Percentiles rank a stretch among this genome's conserved stretches.
Evolutionary conservation across 208 protist species (phyloP).

Genomic region (Trypanosoma boissoni): DNA sequence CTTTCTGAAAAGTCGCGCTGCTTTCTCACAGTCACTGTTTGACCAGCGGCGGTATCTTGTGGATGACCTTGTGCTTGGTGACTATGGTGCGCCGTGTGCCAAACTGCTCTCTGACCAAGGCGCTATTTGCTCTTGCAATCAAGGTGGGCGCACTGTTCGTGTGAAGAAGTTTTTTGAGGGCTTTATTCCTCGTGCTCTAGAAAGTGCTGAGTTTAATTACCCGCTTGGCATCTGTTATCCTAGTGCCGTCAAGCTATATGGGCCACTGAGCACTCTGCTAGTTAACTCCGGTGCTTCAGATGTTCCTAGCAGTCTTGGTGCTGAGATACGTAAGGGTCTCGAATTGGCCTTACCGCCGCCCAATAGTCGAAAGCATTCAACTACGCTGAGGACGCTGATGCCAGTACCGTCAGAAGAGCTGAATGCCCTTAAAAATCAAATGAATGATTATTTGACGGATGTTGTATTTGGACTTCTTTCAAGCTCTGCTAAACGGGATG

Average conservation of each 20-base stretch:
- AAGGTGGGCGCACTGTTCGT: conserved; percentile 19
- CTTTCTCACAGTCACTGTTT: conserved; percentile 24
- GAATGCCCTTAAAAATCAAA: no score
- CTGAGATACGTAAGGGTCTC: background rate
- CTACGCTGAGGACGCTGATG: no score
- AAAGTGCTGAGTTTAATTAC: background rate
- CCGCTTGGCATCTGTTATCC: background rate
- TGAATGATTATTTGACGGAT: no score
- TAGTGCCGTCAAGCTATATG: background rate
- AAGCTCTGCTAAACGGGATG: background rate
- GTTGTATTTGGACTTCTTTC: no score
- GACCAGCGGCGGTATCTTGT: conserved; percentile 24
- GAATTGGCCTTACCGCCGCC: no score
- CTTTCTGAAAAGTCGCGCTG: background rate
- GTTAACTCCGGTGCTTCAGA: background rate
- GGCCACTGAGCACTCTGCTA: background rate
- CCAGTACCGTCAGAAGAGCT: no score
- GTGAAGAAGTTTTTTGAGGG: conserved; percentile 16
- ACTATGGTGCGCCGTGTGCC: conserved; percentile 19
- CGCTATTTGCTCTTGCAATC: conserved; percentile 23
- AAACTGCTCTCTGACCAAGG: background rate
- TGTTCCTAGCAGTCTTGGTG: background rate
- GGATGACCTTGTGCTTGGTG: conserved; percentile 27
- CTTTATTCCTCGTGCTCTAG: background rate
- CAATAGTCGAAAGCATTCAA: no score